Evolutionary conservation across 345 rosid genomes (phyloP).

Genomic region (Sisymbrium irio): DNA sequence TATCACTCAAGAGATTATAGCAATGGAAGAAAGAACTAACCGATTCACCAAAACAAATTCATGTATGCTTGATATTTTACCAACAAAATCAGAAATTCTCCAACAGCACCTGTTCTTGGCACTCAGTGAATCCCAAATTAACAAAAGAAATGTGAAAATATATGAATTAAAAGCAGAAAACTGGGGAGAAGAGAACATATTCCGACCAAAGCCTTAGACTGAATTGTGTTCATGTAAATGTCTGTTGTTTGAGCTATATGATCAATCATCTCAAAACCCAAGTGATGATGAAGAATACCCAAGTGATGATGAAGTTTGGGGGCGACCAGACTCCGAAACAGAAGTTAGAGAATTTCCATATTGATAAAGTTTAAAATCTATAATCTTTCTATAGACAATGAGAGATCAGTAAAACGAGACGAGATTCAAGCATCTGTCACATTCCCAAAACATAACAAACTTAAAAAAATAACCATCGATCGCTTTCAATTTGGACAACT

Average conservation of each 20-base stretch:
- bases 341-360: too few species aligned
- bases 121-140: slow-evolving; percentile 10
- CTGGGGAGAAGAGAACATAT: slow-evolving; percentile 51
- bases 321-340: too few species aligned
- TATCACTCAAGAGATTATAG: background rate
- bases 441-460: too few species aligned
- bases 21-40: slow-evolving; percentile 39
- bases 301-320: too few species aligned
- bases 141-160: background rate
- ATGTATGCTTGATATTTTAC: slow-evolving; percentile 85
- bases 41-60: slow-evolving; percentile 91
- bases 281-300: too few species aligned
- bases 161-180: background rate
- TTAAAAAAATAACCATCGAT: too few species aligned
- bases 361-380: too few species aligned
- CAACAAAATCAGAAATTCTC: slow-evolving; percentile 77
- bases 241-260: slow-evolving; percentile 50
- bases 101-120: slow-evolving; percentile 70
- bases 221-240: slow-evolving; percentile 62
- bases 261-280: slow-evolving; percentile 94
- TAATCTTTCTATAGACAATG: too few species aligned
- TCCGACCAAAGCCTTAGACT: slow-evolving; percentile 78
- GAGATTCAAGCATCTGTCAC: too few species aligned
- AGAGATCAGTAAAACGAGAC: too few species aligned
- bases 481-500: too few species aligned